Evolutionary conservation across 2,329 filamentous ascomycete species (phyloP).

Genomic region (Aspergillus neoniger): DNA sequence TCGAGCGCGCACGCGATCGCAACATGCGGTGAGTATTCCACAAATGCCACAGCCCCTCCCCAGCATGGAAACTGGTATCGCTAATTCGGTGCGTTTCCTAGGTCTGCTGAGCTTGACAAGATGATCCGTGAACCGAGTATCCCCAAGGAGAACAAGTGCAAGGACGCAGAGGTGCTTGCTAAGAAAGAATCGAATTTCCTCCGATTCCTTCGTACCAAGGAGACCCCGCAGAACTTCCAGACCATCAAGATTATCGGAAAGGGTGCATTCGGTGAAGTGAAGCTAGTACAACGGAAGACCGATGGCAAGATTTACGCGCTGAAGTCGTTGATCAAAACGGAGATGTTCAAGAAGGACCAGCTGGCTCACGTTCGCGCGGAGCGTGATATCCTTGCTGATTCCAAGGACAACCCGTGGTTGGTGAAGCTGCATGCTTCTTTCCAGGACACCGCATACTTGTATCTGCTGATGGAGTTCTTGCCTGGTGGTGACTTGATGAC

Average conservation of each 20-base stretch:
- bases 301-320: slow-evolving; percentile 97
- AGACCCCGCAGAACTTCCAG: slow-evolving; percentile 90
- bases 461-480: slow-evolving; percentile 99
- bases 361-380: slow-evolving; percentile 95
- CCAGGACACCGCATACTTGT: slow-evolving; percentile 93
- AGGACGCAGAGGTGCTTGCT: slow-evolving; percentile 80
- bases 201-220: slow-evolving; percentile 89
- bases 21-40: slow-evolving; percentile 74
- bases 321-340: slow-evolving; percentile 97
- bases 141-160: slow-evolving; percentile 73
- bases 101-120: slow-evolving; percentile 88
- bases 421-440: slow-evolving; percentile 98
- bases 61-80: background rate
- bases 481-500: slow-evolving; percentile 99
- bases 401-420: slow-evolving; percentile 95
- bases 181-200: slow-evolving; percentile 90
- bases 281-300: slow-evolving; percentile 92
- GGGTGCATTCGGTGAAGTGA: slow-evolving; percentile 97
- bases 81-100: slow-evolving; percentile 40
- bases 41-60: too few relatives aligned
- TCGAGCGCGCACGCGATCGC: slow-evolving; percentile 89
- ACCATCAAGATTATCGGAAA: slow-evolving; percentile 99
- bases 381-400: slow-evolving; percentile 95
- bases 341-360: slow-evolving; percentile 99
- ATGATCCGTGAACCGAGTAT: slow-evolving; percentile 77